Evolutionary conservation across 176 grass and related monocot species (phyloP), one percentile per base, ranked within the genome.

Genomic region (Chloris gayana): DNA sequence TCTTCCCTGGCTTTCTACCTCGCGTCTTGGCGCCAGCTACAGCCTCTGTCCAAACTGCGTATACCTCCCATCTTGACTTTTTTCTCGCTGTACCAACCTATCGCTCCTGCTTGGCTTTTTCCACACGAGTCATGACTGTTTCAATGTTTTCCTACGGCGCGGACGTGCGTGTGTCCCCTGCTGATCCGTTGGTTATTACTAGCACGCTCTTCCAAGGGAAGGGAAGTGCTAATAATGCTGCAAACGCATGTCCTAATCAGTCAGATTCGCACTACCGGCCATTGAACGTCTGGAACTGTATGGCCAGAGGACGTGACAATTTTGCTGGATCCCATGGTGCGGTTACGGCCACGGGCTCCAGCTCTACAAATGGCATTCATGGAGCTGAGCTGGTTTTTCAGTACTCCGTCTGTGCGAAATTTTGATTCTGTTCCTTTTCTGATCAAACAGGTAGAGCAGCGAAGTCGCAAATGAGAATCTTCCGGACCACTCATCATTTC

Each of bases 331-430:
- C 45, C 59, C 45, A 33, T 34, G 5, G 34, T 35, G 34, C 5
- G 3, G 41, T 6, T 41, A 67, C 24, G 46, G 32, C 31, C 42
- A 67, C 24, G 46, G 32, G 44, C 42, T 26, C 50, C 66, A 42
- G 25, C 67, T 42, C 19, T 35, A 46, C 58, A 19, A 9, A 24
- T 4, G 53, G 53, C 64, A 77, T 78, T 78, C 74, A 70, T 70
- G 39, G 6, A 70, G 22, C 65, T n/a, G 77, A 62, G 53, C 64
- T 84, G 82, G 64, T 68, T 73, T 25, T 21, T 18, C 2, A 46
- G 46, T 49, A 49, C 46, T 49, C 14, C 13, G 44, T 46, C 44
- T 18, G 47, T 50, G n/a, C n/a, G 47, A 50, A 18, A 46, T 14
- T 46, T 46, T 14, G 44, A 46, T 46, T 46, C 44, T 1, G 13